Percentiles rank a stretch among this genome's conserved stretches.
Conservation (phyloP, 257 asterid species). For the Solanum pimpinellifolium region DNA sequence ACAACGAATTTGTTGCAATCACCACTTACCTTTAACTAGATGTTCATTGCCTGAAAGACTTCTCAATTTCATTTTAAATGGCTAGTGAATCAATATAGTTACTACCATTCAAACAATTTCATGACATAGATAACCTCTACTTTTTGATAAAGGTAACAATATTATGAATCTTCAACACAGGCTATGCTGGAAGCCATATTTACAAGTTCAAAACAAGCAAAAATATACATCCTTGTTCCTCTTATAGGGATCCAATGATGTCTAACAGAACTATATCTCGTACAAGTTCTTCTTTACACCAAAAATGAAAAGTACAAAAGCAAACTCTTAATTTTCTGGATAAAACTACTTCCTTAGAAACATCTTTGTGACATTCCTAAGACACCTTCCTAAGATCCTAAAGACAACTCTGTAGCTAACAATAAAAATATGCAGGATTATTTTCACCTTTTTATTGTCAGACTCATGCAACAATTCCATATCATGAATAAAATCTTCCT, state of each 20-base stretch:
- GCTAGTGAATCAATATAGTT: neutral
- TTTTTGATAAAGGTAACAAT: neutral
- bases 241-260: neutral
- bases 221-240: neutral
- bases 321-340: neutral
- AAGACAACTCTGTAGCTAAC: neutral
- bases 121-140: neutral
- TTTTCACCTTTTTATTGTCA: neutral
- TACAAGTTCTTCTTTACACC: neutral
- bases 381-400: neutral
- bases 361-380: neutral
- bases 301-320: neutral
- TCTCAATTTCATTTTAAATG: neutral
- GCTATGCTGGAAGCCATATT: neutral
- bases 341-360: neutral
- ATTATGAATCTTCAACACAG: neutral
- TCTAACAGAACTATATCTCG: neutral
- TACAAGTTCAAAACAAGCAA: neutral
- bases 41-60: neutral
- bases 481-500: neutral
- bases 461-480: neutral
- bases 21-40: neutral
- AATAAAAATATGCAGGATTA: neutral
- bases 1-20: neutral
- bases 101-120: neutral